phyloP scores from a whole-genome alignment of 345 rosid genomes.

The Luvunga scandens region DNA sequence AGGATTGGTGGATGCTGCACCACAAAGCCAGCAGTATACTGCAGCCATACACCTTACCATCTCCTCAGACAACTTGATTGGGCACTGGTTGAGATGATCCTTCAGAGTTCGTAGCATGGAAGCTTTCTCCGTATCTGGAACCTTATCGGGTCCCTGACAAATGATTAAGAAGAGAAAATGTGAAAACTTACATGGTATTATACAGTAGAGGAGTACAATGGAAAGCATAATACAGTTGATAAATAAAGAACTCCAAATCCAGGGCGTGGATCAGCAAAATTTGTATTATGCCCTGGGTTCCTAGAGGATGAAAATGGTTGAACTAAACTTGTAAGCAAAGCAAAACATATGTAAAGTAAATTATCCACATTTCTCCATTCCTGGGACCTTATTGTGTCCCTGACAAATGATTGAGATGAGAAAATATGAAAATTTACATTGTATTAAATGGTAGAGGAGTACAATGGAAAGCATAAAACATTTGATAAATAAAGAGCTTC shows the following conservation, averaged over 20 bases:
- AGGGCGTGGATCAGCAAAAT: not conserved
- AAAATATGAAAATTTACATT: conserved; percentile 4
- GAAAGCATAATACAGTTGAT: not conserved
- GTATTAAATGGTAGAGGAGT: not conserved
- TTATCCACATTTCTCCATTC: conserved; percentile 26
- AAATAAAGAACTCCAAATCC: not conserved
- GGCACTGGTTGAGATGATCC: conserved; percentile 80
- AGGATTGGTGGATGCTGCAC: conserved; percentile 38
- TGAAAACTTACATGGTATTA: not conserved
- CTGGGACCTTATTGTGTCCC: conserved; percentile 32
- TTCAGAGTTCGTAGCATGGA: conserved; percentile 52
- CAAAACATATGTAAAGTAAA: not conserved
- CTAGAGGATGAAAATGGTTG: not conserved
- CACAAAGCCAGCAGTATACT: conserved; percentile 76
- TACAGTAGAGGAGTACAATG: not conserved
- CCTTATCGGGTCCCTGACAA: conserved; percentile 36
- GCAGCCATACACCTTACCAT: conserved; percentile 89
- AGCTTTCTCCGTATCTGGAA: conserved; percentile 33
- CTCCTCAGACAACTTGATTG: conserved; percentile 86
- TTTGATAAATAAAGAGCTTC: not conserved
- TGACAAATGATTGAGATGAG: conserved; percentile 21
- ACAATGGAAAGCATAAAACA: not conserved
- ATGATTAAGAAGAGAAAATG: conserved; percentile 10
- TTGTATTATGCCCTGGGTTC: not conserved
- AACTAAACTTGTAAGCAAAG: not conserved